phyloP scores from a whole-genome alignment of 495 filamentous ascomycete genomes.

The Penicillium coprophilum region DNA sequence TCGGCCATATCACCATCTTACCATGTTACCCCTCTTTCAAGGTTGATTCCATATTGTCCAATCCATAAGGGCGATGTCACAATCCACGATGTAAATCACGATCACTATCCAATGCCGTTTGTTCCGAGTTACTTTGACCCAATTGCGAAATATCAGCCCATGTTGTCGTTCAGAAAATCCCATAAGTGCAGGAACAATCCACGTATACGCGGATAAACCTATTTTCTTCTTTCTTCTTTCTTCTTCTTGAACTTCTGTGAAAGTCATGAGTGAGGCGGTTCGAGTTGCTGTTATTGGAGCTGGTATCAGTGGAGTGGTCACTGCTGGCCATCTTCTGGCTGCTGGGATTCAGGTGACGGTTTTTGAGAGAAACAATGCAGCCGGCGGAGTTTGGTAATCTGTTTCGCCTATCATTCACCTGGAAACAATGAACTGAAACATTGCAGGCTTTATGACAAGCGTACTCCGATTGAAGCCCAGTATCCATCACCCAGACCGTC shows the following conservation, averaged over 20 bases:
- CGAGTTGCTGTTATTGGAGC: slow-evolving; percentile 67
- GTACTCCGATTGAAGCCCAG: slow-evolving; percentile 52
- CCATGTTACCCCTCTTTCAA: slow-evolving; percentile 10
- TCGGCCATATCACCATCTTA: not conserved
- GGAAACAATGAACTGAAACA: not conserved
- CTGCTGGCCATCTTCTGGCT: slow-evolving; percentile 60
- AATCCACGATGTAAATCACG: slow-evolving; percentile 15
- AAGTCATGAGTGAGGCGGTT: slow-evolving; percentile 27
- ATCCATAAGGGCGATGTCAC: slow-evolving; percentile 11
- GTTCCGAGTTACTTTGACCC: slow-evolving; percentile 8
- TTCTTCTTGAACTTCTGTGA: too few species aligned
- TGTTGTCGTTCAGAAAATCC: not conserved
- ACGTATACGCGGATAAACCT: not conserved
- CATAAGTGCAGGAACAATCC: not conserved
- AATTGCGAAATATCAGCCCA: slow-evolving; percentile 19
- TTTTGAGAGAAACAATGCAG: slow-evolving; percentile 58
- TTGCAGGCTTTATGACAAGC: slow-evolving; percentile 57
- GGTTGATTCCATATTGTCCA: not conserved
- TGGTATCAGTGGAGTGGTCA: slow-evolving; percentile 65
- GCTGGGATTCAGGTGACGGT: slow-evolving; percentile 61
- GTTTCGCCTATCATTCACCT: not conserved
- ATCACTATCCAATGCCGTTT: slow-evolving; percentile 10
- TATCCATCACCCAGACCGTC: slow-evolving; percentile 56
- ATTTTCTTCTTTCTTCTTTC: not conserved
- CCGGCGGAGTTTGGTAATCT: slow-evolving; percentile 62